Base-by-base conservation (phyloP, 352 stramenopile species). In the Phytopythium aichiense region DNA sequence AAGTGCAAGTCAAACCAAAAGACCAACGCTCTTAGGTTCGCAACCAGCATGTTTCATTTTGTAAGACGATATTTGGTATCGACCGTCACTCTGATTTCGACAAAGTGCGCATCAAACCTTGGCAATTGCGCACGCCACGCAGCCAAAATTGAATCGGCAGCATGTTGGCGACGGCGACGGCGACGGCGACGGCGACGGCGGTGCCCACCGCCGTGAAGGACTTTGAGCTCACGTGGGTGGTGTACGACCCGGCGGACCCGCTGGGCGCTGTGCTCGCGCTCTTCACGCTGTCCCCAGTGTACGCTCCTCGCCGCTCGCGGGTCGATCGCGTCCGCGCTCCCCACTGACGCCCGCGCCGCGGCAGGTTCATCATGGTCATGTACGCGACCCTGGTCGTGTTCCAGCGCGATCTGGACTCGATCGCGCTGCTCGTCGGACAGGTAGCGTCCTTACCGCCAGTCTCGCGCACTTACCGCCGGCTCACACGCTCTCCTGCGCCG, bases 301-400 rank as follows among this genome's bases (percentile, higher is more conserved):
- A 56, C 42, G 74, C 71, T 8, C 1, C 16, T n/a, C 23, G 54
- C 28, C 35, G 11, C 20, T 0, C 64, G 4, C 15, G 55, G 23
- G 8, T 48, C 48, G 56, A 37, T 11, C 20, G 2, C 20, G 40
- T 7, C 20, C 37, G 37, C 37, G 40, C 38, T 43, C 22, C 6
- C 7, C 20, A 22, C 22, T 53, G n/a, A 55, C 33, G 40, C 33
- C 57, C 5, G 7, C 11, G 25, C 33, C 15, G 48, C n/a, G 25
- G 48, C 68, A 95, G 86, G 52, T 95, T 92, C 64, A 74, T 95
- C 63, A 81, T 90, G 65, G 85, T 95, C 68, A 90, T 90, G 73
- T 91, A 90, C 69, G 62, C 78, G 53, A 94, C 87, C 58, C 66
- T 92, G 40, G 69, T 94, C 25, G 69, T 77, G 12, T 92, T 88